phyloP scores from a whole-genome alignment of 106 monocot genomes.

The Dioscorea dumetorum region DNA sequence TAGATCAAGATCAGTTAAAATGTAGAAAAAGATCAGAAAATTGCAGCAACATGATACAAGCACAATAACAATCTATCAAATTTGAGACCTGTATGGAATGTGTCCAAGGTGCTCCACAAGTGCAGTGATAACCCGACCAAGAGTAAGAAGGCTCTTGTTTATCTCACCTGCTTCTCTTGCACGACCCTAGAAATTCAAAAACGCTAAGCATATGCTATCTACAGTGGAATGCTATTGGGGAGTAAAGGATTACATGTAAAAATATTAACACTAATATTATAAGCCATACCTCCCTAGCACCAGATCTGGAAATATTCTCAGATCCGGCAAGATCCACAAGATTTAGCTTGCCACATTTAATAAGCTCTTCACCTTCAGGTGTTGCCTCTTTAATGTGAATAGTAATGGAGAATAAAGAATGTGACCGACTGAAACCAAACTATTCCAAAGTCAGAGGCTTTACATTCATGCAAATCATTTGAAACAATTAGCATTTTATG shows the following conservation, averaged over 20 bases:
- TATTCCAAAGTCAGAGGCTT: too few relatives aligned
- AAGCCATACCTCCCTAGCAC: constrained; percentile 80
- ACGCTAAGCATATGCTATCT: background rate
- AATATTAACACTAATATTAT: background rate
- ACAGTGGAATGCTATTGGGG: background rate
- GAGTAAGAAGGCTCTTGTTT: constrained; percentile 93
- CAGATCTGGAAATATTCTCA: constrained; percentile 95
- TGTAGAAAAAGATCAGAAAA: too few relatives aligned
- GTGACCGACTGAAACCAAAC: constrained; percentile 68
- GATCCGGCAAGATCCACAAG: constrained; percentile 97
- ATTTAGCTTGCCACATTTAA: constrained; percentile 97
- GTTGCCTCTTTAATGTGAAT: constrained; percentile 99
- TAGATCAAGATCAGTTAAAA: background rate
- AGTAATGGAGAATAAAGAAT: constrained; percentile 95
- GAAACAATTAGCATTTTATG: too few relatives aligned
- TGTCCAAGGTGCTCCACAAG: constrained; percentile 97
- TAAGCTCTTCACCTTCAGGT: constrained; percentile 98
- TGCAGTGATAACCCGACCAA: constrained; percentile 97
- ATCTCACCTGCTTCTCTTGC: constrained; percentile 99
- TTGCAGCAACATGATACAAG: too few relatives aligned
- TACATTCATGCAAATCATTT: too few relatives aligned
- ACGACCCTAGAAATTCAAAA: constrained; percentile 50
- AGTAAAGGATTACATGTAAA: background rate
- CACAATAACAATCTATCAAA: too few relatives aligned
- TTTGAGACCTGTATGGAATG: constrained; percentile 73